Base-by-base conservation (phyloP, 2,329 filamentous ascomycete genomes). In the Paraphaeosphaeria sporulosa region DNA sequence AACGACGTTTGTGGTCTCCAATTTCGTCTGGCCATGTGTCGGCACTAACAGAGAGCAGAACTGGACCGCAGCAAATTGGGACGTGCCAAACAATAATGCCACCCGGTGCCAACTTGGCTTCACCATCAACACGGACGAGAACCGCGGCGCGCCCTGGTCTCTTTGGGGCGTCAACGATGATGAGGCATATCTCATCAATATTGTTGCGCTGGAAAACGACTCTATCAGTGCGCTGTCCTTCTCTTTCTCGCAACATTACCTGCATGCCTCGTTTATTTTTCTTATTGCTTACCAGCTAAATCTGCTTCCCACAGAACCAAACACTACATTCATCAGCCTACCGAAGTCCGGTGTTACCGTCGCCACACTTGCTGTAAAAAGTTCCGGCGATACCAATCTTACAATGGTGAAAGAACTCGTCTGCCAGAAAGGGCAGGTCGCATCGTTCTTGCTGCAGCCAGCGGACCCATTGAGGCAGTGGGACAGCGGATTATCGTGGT, bases 21-120 rank as follows among this genome's bases (percentile, higher is more conserved):
- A 7, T 9, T 15, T 10, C 19, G 17, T 19, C 12, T 27, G 38
- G 12, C 43, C 13, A 25, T 27, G 36, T 13, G 47, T 60, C 50
- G 43, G 38, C 56, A 59, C 57, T 65, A 59, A 63, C 23, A 19
- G 32, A 4, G 1, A 21, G 9, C 42, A 73, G 69, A 57, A 64
- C 51, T 67, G 59, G 54, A 72, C 72, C n/a, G 72, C 71, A 34
- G 63, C 75, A 54, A 69, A 65, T 43, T 77, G 75, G 62, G 74
- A 77, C 52, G 61, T 76, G 4, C 72, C 71, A 47, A 42, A 57
- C 57, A 72, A 69, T 50, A 53, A 48, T 19, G 72, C 70, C 21
- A 47, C 50, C 25, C 63, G 40, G 47, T 77, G 74, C 61, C 61
- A 62, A 19, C 57, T 77, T 10, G 60, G 64, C 17, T 75, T 76